phyloP scores from a whole-genome alignment of 495 filamentous ascomycete genomes.

The Aspergillus cavernicola region DNA sequence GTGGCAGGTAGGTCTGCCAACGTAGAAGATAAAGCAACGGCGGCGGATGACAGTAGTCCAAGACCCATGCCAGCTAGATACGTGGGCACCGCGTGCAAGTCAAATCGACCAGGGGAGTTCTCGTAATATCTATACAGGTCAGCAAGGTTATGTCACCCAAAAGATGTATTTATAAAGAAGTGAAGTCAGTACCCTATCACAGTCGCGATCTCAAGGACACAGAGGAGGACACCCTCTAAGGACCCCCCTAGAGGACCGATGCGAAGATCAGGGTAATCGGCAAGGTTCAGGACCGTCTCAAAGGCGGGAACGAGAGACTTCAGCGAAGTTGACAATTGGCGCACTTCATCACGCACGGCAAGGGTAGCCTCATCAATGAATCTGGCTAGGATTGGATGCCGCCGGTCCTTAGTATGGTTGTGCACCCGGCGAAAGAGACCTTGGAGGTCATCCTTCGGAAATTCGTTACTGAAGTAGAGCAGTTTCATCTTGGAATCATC shows the following conservation, averaged over 20 bases:
- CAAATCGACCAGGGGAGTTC: not conserved
- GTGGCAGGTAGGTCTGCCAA: slow-evolving; percentile 23
- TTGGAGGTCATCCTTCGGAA: slow-evolving; percentile 35
- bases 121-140: slow-evolving; percentile 8
- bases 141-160: not conserved
- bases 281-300: slow-evolving; percentile 30
- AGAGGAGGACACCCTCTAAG: slow-evolving; percentile 34
- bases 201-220: slow-evolving; percentile 28
- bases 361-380: slow-evolving; percentile 36
- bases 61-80: slow-evolving; percentile 27
- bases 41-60: slow-evolving; percentile 31
- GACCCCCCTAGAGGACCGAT: slow-evolving; percentile 32
- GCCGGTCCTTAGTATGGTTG: slow-evolving; percentile 34
- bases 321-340: not conserved
- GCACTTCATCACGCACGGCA: slow-evolving; percentile 34
- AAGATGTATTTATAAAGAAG: not conserved
- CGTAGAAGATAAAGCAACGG: slow-evolving; percentile 24
- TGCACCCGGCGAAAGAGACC: slow-evolving; percentile 33
- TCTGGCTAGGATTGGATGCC: slow-evolving; percentile 23
- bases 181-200: slow-evolving; percentile 34
- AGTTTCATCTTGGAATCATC: slow-evolving; percentile 16
- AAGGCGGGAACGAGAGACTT: slow-evolving; percentile 32
- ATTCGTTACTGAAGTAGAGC: slow-evolving; percentile 41
- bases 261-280: slow-evolving; percentile 27
- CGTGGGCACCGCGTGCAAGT: not conserved